Evolutionary conservation across 345 rosid genomes (phyloP), one percentile per base, ranked within the genome.

Genomic region (Rhodomyrtus tomentosa): DNA sequence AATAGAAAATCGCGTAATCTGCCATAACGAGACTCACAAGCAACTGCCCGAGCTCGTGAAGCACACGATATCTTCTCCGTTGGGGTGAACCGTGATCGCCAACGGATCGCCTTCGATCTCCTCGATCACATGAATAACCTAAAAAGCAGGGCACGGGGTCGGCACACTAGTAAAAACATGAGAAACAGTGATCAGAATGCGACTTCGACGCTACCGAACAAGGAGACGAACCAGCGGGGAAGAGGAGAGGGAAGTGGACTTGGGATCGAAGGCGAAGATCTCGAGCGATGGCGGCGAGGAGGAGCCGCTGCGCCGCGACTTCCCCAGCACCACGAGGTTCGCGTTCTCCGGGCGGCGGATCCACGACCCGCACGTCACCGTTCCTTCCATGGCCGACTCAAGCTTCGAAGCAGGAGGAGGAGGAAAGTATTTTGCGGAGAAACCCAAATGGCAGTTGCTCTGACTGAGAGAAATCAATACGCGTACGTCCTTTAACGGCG

Each of bases 351-450:
- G 95, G 55, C 95, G 91, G 82, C 96, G 95, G 91, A 96, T 94
- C 99, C 99, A 95, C 86, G 99, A 93, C 82, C 98, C 97, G 83
- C 95, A 94, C 59, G 93, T 90, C 82, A 94, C 94, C 76, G 89
- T 80, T 36, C 89, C 92, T 36, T 88, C 87, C 87, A 85, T 85
- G 59, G 48, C 79, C 74, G 36, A 45, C n/a, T 49, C 22, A 38
- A 59, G 11, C 27, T 27, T 52, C 50, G 38, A 36, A 16, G 10
- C 0, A 38, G 81, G 40, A 38, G 45, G 55, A 51, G 10, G 55
- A 51, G 40, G 40, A 50, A n/a, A 13, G n/a, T 7, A 42, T 10
- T 27, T 29, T 9, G 55, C 55, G 9, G 55, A 53, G 55, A 20
- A 53, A 20, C 55, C 9, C 55, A 53, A 20, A 53, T 32, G 76